Conservation (phyloP, 352 stramenopile species). For the Pythium scleroteichum region DNA sequence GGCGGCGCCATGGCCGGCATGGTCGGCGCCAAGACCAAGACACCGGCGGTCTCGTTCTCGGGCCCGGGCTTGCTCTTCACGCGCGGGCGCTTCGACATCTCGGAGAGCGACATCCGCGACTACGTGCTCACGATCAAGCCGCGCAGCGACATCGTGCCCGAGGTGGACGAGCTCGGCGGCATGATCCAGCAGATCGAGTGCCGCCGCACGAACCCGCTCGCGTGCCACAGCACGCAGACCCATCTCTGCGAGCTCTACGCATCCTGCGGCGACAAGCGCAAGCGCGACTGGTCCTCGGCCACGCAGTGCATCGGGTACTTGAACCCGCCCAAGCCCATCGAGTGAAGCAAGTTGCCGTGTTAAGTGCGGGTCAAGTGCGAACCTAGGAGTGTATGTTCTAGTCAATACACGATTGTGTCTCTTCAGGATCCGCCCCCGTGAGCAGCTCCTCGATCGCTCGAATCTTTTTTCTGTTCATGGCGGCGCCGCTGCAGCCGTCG, state of each 20-base stretch:
- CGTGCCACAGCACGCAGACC: slow-evolving; percentile 82
- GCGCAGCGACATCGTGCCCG: slow-evolving; percentile 71
- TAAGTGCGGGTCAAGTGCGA: background rate
- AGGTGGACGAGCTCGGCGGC: slow-evolving; percentile 77
- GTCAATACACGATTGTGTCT: slow-evolving; percentile 9
- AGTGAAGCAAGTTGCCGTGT: too few species aligned
- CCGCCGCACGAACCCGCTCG: slow-evolving; percentile 69
- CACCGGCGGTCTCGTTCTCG: slow-evolving; percentile 81
- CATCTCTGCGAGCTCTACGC: slow-evolving; percentile 85
- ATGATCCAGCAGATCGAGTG: slow-evolving; percentile 91
- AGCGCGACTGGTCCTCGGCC: slow-evolving; percentile 77
- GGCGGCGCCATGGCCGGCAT: slow-evolving; percentile 84
- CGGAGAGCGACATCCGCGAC: slow-evolving; percentile 73
- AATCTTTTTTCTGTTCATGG: too few species aligned
- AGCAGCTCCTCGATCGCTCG: background rate
- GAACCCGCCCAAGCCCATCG: slow-evolving; percentile 4
- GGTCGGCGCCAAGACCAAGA: slow-evolving; percentile 81
- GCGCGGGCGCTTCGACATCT: slow-evolving; percentile 71
- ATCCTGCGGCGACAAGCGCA: slow-evolving; percentile 75
- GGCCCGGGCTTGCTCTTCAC: slow-evolving; percentile 78
- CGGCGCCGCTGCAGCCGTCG: slow-evolving; percentile 12
- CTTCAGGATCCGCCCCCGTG: slow-evolving; percentile 12
- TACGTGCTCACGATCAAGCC: slow-evolving; percentile 89
- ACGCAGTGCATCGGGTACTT: slow-evolving; percentile 76
- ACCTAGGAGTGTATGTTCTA: slow-evolving; percentile 21